phyloP scores from a whole-genome alignment of 495 filamentous ascomycete genomes.

The Trypethelium eluteriae region DNA sequence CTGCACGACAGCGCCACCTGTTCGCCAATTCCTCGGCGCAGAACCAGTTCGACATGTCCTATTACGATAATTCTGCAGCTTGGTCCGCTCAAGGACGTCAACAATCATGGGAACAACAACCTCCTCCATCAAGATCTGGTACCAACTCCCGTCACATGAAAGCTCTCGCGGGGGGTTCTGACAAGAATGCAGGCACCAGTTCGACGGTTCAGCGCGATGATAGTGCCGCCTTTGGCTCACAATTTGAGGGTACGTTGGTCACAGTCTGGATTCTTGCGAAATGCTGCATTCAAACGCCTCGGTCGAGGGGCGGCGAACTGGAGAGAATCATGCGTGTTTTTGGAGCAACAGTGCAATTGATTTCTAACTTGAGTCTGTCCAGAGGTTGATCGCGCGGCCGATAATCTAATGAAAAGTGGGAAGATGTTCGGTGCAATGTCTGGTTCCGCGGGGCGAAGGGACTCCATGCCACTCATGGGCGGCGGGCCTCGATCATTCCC shows the following conservation, averaged over 20 bases:
- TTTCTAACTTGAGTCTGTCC: constrained; percentile 22
- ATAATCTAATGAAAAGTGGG: constrained; percentile 91
- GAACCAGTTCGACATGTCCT: constrained; percentile 55
- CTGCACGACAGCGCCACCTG: constrained; percentile 4
- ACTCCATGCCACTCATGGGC: constrained; percentile 56
- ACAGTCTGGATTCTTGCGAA: not conserved
- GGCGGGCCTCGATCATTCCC: not conserved
- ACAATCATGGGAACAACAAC: constrained; percentile 74
- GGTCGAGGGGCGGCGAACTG: not conserved
- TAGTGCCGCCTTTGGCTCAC: constrained; percentile 68
- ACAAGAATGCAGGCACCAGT: constrained; percentile 54
- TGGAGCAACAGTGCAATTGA: not conserved
- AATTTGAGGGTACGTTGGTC: constrained; percentile 74
- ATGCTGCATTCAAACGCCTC: not conserved
- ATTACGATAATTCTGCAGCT: constrained; percentile 81
- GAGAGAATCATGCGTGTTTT: not conserved
- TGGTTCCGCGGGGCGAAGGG: constrained; percentile 58
- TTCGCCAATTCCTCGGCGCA: not conserved
- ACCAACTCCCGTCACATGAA: constrained; percentile 39
- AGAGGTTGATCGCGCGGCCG: constrained; percentile 95
- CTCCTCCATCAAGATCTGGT: constrained; percentile 83
- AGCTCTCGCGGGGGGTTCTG: not conserved
- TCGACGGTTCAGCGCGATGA: constrained; percentile 73
- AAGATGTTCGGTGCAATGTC: constrained; percentile 58
- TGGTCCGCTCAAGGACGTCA: constrained; percentile 62